Conservation (phyloP, 2,329 filamentous ascomycete genomes). For the Mycogone perniciosa region DNA sequence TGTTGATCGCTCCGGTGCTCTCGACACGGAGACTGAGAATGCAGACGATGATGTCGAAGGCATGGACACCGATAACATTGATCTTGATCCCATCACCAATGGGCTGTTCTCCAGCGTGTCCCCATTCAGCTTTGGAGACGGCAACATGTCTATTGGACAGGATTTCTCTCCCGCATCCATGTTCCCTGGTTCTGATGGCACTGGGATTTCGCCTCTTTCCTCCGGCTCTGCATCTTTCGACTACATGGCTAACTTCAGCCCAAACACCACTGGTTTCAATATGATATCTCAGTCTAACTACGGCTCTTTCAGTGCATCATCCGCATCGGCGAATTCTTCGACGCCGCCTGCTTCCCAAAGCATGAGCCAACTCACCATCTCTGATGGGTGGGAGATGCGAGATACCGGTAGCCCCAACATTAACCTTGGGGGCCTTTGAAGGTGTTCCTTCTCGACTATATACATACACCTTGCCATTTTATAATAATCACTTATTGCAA, state of each 20-base stretch:
- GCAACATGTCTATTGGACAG: not conserved
- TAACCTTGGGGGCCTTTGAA: not conserved
- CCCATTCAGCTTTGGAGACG: not conserved
- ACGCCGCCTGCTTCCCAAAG: not conserved
- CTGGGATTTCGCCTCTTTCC: not conserved
- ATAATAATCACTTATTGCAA: not conserved
- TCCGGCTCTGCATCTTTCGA: not conserved
- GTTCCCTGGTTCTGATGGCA: not conserved
- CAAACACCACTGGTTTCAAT: not conserved
- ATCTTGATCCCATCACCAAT: not conserved
- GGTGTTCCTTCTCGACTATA: no score
- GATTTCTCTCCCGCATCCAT: not conserved
- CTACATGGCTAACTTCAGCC: not conserved
- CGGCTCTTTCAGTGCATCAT: not conserved
- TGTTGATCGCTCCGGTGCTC: not conserved
- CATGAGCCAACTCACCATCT: not conserved
- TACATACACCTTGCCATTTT: not conserved
- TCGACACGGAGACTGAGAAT: not conserved
- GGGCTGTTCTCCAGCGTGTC: not conserved
- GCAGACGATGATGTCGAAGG: not conserved
- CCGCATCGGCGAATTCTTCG: not conserved
- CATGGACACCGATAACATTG: not conserved
- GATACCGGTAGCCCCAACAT: not conserved
- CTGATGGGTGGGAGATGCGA: not conserved
- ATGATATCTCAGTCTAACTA: not conserved